A percentile compares a stretch with the other conserved stretches of the same genome.
phyloP scores from a whole-genome alignment of 176 grass and related monocot species.

The Poa annua region DNA sequence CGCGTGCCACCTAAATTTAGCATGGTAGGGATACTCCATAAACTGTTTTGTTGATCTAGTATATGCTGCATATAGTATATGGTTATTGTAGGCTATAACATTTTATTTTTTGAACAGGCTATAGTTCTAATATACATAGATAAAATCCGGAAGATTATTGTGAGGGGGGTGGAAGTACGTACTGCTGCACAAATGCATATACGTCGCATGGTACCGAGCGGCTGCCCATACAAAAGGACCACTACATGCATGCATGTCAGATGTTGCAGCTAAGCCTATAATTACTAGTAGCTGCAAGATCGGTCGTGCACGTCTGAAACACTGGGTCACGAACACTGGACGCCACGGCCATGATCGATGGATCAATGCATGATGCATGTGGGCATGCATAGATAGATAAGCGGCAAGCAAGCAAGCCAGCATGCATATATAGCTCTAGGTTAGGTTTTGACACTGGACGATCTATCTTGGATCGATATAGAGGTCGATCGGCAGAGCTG shows the following conservation, averaged over 20 bases:
- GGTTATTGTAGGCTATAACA: neutral
- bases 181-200: neutral
- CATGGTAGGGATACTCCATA: neutral
- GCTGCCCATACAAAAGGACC: slow-evolving; percentile 20
- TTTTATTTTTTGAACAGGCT: too few species aligned
- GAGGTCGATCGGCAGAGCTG: neutral
- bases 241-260: neutral
- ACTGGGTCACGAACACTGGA: neutral
- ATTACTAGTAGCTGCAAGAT: slow-evolving; percentile 1
- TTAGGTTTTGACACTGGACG: neutral
- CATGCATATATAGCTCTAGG: neutral
- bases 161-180: neutral
- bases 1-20: neutral
- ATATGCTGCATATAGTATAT: neutral
- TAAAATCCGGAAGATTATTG: neutral
- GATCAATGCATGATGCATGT: neutral
- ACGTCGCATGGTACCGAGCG: neutral
- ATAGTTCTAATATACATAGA: neutral
- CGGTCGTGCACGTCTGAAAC: neutral
- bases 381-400: neutral
- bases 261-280: neutral
- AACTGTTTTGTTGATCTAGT: neutral
- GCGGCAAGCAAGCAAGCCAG: too few species aligned
- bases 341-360: neutral
- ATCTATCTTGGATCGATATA: neutral